Evolutionary conservation across 1,284 basidiomycete species (phyloP).

Genomic region (Ganoderma sp.): DNA sequence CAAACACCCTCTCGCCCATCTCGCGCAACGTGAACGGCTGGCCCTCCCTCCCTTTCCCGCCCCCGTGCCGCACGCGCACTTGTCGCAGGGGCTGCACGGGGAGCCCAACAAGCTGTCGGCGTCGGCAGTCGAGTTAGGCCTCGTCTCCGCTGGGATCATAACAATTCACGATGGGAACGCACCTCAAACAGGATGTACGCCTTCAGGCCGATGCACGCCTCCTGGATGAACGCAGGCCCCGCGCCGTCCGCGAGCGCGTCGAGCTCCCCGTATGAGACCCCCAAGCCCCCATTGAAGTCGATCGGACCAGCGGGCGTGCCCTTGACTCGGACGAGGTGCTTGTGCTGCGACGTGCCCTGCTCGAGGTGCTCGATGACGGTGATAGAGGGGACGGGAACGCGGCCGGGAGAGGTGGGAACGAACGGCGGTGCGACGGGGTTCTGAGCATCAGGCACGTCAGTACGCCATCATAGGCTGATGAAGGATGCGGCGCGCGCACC

Average conservation of each 20-base stretch:
- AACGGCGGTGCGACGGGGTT: background rate
- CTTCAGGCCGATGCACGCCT: too few relatives aligned
- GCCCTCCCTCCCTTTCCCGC: background rate
- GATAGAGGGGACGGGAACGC: background rate
- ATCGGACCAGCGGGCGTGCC: background rate
- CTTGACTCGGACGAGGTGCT: too few relatives aligned
- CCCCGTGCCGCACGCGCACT: slow-evolving; percentile 12
- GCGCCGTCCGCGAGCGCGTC: background rate
- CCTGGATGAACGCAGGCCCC: slow-evolving; percentile 8
- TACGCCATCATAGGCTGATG: too few relatives aligned
- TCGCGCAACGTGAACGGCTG: background rate
- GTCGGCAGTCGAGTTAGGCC: too few relatives aligned
- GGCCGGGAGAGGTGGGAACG: background rate
- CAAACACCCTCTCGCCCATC: slow-evolving; percentile 7
- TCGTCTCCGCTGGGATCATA: too few relatives aligned
- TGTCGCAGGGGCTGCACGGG: too few relatives aligned
- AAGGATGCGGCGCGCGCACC: background rate
- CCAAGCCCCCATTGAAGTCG: background rate
- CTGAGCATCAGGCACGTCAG: slow-evolving; percentile 1
- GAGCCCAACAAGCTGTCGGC: too few relatives aligned
- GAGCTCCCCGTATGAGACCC: background rate
- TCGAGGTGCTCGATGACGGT: slow-evolving; percentile 9
- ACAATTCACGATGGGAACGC: too few relatives aligned
- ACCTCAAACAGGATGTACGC: slow-evolving; percentile 3
- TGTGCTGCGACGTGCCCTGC: too few relatives aligned